Evolutionary conservation across 1,284 basidiomycete genomes (phyloP), one percentile per base, ranked within the genome.

Genomic region (Rhodotorula sp.): DNA sequence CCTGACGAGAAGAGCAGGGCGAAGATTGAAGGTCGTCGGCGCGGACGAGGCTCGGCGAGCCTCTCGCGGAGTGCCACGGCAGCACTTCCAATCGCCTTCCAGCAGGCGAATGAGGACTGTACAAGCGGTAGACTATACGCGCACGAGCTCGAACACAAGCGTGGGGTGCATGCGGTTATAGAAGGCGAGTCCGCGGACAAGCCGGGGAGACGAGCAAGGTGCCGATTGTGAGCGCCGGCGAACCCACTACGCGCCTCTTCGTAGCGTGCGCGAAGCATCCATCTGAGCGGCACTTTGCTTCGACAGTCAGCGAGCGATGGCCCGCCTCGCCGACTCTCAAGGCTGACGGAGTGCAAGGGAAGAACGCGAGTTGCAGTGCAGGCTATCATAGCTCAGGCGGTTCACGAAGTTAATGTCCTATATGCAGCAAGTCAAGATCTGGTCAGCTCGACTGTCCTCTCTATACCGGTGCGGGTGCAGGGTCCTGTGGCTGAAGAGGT

Each of bases 361-460:
- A 49, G 8, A 49, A 24, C 20, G 48, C 48, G 48, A 42, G 37
- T 42, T 49, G 48, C 48, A 49, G 18, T 49, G 20, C 48, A 49
- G 48, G 20, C 48, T 24, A 49, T 49, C 53, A 54, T 54, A 54
- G 53, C 53, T 24, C 48, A 48, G 24, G 29, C 22, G 46, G 18
- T 3, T 51, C 30, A 15, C 20, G 15, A 5, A n/a, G 20, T 0
- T 5, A 1, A 0, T 0, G 24, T 4, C 26, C 12, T 22, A 29
- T 49, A 30, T 8, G 30, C 24, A 4, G 22, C 56, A 14, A 20
- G n/a, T 45, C 24, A 8, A 26, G 12, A 2, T 7, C 44, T 26
- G 42, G 15, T 7, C 22, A 59, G 55, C 33, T 49, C 48, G 8
- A 48, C 33, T 20, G 29, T 26, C 3, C 14, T 20, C 17, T 30